These are phyloP conservation scores for Chrysophaeum taylorii DNA, from an alignment of 352 stramenopile genomes.

Conservation along the genomic window DNA sequence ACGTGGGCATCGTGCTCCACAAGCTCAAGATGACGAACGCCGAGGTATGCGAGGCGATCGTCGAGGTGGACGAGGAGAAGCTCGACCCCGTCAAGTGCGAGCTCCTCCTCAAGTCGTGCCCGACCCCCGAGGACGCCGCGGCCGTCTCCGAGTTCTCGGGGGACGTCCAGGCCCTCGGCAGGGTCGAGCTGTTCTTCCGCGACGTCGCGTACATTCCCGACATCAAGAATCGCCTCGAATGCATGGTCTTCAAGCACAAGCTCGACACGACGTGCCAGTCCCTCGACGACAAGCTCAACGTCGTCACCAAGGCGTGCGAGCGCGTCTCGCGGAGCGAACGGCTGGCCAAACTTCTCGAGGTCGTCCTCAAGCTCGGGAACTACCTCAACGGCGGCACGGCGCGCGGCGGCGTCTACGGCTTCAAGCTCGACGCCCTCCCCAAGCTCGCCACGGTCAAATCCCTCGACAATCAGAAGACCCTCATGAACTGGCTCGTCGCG, in stretches of 20 bases:
- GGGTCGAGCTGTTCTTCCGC: constrained; percentile 50
- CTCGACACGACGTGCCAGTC: constrained; percentile 41
- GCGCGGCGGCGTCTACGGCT: constrained; percentile 71
- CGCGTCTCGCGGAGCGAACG: constrained; percentile 71
- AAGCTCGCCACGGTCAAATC: constrained; percentile 70
- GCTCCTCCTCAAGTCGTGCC: constrained; percentile 47
- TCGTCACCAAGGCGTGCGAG: constrained; percentile 67
- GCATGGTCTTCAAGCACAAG: constrained; percentile 46
- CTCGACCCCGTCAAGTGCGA: constrained; percentile 45
- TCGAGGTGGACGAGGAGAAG: constrained; percentile 18
- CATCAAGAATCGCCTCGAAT: constrained; percentile 48
- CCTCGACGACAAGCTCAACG: constrained; percentile 44
- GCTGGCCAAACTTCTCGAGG: constrained; percentile 67
- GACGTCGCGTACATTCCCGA: constrained; percentile 45
- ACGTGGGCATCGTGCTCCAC: constrained; percentile 92
- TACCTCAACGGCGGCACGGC: constrained; percentile 75
- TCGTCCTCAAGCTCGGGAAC: constrained; percentile 77
- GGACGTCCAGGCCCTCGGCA: constrained; percentile 37
- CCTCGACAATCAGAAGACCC: constrained; percentile 24
- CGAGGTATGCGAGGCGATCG: constrained; percentile 43
- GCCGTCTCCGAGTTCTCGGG: constrained; percentile 46
- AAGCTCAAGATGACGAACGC: constrained; percentile 81
- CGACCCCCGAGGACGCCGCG: constrained; percentile 40
- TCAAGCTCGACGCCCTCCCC: constrained; percentile 72
- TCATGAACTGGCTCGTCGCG: constrained; percentile 27